Conservation (phyloP, 2,329 filamentous ascomycete species). For the Pseudogymnoascus destructans region DNA sequence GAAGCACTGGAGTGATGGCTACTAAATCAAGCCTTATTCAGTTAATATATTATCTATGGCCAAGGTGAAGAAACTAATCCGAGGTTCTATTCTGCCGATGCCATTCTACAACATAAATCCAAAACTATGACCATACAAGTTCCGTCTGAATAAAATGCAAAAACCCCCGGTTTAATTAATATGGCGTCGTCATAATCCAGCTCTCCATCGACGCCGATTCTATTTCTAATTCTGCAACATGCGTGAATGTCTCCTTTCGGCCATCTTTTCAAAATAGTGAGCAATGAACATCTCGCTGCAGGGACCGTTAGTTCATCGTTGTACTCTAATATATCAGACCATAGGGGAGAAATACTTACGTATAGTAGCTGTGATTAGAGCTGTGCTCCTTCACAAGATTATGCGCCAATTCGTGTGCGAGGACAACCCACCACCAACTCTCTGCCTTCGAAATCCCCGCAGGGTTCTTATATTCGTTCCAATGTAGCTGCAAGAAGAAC, state of each 20-base stretch:
- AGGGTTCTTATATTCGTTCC: constrained; percentile 30
- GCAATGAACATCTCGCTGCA: constrained; percentile 61
- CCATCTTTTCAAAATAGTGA: constrained; percentile 62
- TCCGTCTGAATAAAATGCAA: background rate
- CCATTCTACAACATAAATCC: background rate
- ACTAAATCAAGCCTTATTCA: background rate
- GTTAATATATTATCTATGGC: background rate
- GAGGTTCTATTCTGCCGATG: background rate
- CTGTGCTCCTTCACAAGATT: constrained; percentile 74
- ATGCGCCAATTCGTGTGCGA: constrained; percentile 91
- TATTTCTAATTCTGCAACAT: background rate
- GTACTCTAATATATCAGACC: background rate
- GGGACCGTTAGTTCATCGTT: constrained; percentile 15
- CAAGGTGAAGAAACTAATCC: background rate
- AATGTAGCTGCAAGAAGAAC: constrained; percentile 73
- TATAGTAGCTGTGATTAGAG: constrained; percentile 71
- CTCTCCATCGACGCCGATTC: background rate
- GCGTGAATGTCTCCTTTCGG: constrained; percentile 25
- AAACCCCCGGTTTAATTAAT: background rate
- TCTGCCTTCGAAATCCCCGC: constrained; percentile 35
- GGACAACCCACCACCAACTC: constrained; percentile 88
- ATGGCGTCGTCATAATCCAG: background rate
- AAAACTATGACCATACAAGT: background rate
- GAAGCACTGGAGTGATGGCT: background rate
- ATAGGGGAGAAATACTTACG: constrained; percentile 32